Base-by-base conservation (phyloP, 2,329 filamentous ascomycete species). In the Diplodia intermedia region DNA sequence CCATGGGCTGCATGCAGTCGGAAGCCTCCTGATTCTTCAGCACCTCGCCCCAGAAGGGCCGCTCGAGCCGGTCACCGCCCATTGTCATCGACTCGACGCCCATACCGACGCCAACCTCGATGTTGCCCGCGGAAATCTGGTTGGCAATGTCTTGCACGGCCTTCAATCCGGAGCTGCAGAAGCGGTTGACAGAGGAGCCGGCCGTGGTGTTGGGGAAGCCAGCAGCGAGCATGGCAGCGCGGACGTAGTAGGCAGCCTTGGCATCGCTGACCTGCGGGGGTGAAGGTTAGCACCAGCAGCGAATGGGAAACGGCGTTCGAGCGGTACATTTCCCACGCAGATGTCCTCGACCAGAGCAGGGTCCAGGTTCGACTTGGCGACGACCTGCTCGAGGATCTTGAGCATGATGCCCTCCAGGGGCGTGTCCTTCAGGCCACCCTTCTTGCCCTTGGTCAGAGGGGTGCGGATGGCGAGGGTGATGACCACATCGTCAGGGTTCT, bases 91-190 rank as follows among this genome's bases (percentile, higher is more conserved):
- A 87, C 83, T 99, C 95, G 65, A 92, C 93, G 65, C 95, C 95
- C 55, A 96, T 81, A 18, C 94, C 94, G 70, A 99, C 84, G 73
- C 95, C 95, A 71, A 97, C 80, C 69, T 97, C 90, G 79, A 99
- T 98, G 73, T 87, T 87, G 70, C 94, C 93, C 62, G 84, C 82
- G 69, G 85, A 79, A 79, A 99, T 97, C 78, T 93, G 88, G 82
- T 95, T 90, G 62, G 95, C 94, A 72, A 99, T 96, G 77, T 97
- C 93, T 80, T 97, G 94, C 5, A 94, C 92, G 68, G 95, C 94
- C 82, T 97, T 96, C 72, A 99, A 89, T 43, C 95, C 95, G 0
- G 94, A 97, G 47, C 93, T 96, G 86, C 95, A 99, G 89, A 99
- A 98, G 70, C 95, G 91, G 86, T 98, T 98, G 69, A 97, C 86